Percentiles rank a stretch among this genome's conserved stretches.
Conservation (phyloP, 306 rosid genomes). For the cucumber (Cucumis sativus) region Cucumber_9930_V3 NC_026659.2:25531001-25531500, state of each 20-base stretch:
- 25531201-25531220: background rate
- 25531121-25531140: background rate
- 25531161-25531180: background rate
- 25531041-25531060: background rate
- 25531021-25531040: background rate
- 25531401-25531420: background rate
- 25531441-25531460: background rate
- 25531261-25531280: background rate
- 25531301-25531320: background rate
- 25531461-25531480: background rate
- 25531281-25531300: background rate
- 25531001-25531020: background rate
- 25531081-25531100: background rate
- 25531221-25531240: background rate
- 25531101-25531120: background rate
- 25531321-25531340: conserved; percentile 3
- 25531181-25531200: background rate
- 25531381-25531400: background rate
- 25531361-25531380: background rate
- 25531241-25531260: background rate
- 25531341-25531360: background rate
- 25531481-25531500: background rate
- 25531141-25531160: background rate
- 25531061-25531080: background rate
- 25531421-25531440: background rate